Base-by-base conservation (phyloP, 768 basidiomycete genomes). In the Boletus reticuloceps region DNA sequence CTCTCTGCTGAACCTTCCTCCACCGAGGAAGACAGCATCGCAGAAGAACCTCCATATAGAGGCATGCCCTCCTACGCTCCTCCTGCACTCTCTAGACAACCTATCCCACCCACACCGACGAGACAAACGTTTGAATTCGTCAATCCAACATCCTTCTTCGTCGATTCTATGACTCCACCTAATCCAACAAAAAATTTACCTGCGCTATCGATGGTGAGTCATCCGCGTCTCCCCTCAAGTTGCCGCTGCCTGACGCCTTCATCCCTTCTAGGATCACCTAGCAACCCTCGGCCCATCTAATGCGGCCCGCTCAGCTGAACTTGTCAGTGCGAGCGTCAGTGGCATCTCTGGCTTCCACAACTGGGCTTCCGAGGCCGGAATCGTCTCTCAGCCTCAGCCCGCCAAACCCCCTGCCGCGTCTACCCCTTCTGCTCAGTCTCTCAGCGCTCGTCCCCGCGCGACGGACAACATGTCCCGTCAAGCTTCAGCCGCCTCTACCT, bases 351-450 rank as follows among this genome's bases (percentile, higher is more conserved):
- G 69, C 37, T 71, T 67, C 69, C 69, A 72, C 47, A 52, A 48
- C 44, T 71, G 69, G 69, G 69, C 67, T 20, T 70, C 69, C 19
- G 69, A 71, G 63, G 70, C 38, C 51, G 63, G 63, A 34, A 62
- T 70, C 27, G 37, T 61, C 34, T 29, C 59, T 19, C 67, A 62
- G 41, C 49, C 32, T 6, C 64, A 40, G 34, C 20, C 56, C 19
- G 20, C 55, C 1, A 65, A 58, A 32, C 51, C 54, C 40, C 25
- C 46, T 11, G 2, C 50, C 25, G 6, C 25, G 1, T 25, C 25
- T 5, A 25, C 25, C 36, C 14, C 47, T 5, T 25, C 58, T 20
- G 39, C 62, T 11, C 61, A 61, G 32, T 41, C 60, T 6, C 54
- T 61, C 11, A 57, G 40, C 22, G 44, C 58, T n/a, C 62, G 69